These are phyloP conservation scores for Ogataea hybrid DNA, from an alignment of 1,139 yeast genomes.

Conservation along the genomic window DNA sequence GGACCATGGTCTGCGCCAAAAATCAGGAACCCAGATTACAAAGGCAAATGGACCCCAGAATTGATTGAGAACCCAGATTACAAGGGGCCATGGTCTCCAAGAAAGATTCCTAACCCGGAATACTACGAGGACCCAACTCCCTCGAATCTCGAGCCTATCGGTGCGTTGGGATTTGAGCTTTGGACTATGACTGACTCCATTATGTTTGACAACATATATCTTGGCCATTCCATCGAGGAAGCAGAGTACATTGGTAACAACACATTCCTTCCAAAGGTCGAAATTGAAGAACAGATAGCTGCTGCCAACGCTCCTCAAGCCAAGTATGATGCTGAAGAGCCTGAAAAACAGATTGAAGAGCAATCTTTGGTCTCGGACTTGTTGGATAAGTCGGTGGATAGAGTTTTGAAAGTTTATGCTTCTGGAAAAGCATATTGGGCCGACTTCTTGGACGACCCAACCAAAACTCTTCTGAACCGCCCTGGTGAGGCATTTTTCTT, in stretches of 20 bases:
- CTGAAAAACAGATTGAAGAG: constrained; percentile 34
- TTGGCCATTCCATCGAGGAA: constrained; percentile 78
- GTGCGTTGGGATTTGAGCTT: constrained; percentile 83
- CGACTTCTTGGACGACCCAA: constrained; percentile 44
- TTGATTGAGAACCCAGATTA: constrained; percentile 68
- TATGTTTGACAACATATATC: constrained; percentile 76
- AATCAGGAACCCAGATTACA: constrained; percentile 65
- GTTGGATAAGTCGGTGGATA: constrained; percentile 26
- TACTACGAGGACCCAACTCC: constrained; percentile 61
- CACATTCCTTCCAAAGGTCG: constrained; percentile 64
- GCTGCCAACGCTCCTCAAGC: constrained; percentile 40
- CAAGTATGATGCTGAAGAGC: constrained; percentile 35
- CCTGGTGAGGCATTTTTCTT: constrained; percentile 52
- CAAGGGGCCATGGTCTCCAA: constrained; percentile 79
- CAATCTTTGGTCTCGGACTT: constrained; percentile 25
- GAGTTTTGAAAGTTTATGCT: constrained; percentile 32
- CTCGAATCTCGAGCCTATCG: constrained; percentile 63
- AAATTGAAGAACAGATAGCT: constrained; percentile 49
- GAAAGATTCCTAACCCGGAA: constrained; percentile 63
- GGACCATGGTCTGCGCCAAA: constrained; percentile 70
- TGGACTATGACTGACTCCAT: constrained; percentile 84
- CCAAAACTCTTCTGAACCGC: constrained; percentile 38
- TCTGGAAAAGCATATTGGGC: constrained; percentile 35
- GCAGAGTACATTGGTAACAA: constrained; percentile 81
- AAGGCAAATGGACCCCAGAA: constrained; percentile 79